Conservation (phyloP, 2,329 filamentous ascomycete species). For the Verticillium tricorpus region DNA sequence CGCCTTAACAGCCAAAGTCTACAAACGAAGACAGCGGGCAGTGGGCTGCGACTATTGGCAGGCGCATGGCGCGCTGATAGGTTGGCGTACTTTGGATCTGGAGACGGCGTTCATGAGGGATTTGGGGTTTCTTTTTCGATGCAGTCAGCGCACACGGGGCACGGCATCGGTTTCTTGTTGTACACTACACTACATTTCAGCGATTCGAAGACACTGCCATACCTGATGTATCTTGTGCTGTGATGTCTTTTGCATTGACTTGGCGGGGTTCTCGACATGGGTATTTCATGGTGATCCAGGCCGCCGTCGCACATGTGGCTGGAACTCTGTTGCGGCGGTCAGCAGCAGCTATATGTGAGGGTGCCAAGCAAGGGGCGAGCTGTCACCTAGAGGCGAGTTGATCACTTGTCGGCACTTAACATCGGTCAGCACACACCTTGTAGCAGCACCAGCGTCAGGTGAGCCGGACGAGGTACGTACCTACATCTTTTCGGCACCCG, state of each 20-base stretch:
- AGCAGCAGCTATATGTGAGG: too few species aligned
- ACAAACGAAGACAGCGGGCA: not conserved
- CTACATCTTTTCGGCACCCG: not conserved
- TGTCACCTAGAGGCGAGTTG: too few species aligned
- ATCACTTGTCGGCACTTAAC: too few species aligned
- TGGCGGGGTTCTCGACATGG: too few species aligned
- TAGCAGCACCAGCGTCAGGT: too few species aligned
- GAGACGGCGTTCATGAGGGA: not conserved
- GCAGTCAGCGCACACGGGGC: not conserved
- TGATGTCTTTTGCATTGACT: too few species aligned
- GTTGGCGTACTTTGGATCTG: constrained; percentile 2
- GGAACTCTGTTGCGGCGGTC: too few species aligned
- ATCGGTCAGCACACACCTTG: too few species aligned
- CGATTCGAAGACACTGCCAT: not conserved
- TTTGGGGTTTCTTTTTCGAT: not conserved
- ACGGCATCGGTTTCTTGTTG: not conserved
- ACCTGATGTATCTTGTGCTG: not conserved
- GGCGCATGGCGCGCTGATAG: constrained; percentile 4
- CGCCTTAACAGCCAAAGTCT: too few species aligned
- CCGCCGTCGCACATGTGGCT: too few species aligned
- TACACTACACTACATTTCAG: not conserved
- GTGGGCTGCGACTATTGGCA: not conserved
- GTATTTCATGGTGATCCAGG: too few species aligned
- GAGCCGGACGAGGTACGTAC: not conserved
- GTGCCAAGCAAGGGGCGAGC: too few species aligned